Evolutionary conservation across 2,329 filamentous ascomycete genomes (phyloP).

Genomic region (Penicillium fuscoglaucum): DNA sequence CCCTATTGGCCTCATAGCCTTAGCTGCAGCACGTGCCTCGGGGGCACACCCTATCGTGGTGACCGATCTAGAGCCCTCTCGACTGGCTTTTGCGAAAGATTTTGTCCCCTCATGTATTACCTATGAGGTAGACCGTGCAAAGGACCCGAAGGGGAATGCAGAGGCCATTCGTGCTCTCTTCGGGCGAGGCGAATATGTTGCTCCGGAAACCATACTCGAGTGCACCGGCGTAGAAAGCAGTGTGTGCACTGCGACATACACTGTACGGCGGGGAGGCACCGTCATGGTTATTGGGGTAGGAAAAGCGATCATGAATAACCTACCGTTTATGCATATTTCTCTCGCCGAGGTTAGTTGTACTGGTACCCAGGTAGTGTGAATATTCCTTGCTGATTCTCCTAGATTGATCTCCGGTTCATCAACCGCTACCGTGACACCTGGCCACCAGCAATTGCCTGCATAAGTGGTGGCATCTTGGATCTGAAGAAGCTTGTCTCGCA

Average conservation of each 20-base stretch:
- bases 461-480: conserved; percentile 61
- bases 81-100: conserved; percentile 59
- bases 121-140: conserved; percentile 53
- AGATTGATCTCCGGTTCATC: conserved; percentile 69
- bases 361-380: background rate
- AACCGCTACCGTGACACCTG: conserved; percentile 70
- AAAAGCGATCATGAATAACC: conserved; percentile 61
- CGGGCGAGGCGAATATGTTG: conserved; percentile 54
- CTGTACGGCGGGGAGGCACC: conserved; percentile 58
- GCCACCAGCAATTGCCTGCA: conserved; percentile 63
- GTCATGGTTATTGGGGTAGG: conserved; percentile 67
- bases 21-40: conserved; percentile 60
- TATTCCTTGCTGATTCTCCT: conserved; percentile 1
- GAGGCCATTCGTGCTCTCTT: conserved; percentile 57
- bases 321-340: conserved; percentile 67
- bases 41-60: conserved; percentile 65
- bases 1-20: conserved; percentile 61
- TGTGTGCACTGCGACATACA: conserved; percentile 59
- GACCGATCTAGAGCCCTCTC: conserved; percentile 59
- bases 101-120: conserved; percentile 57
- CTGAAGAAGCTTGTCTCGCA: conserved; percentile 65
- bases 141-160: conserved; percentile 53
- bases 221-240: conserved; percentile 68
- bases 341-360: conserved; percentile 51
- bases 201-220: conserved; percentile 61